Base-by-base conservation (phyloP, 2,329 filamentous ascomycete species). In the Chrysoporthe austroafricana region DNA sequence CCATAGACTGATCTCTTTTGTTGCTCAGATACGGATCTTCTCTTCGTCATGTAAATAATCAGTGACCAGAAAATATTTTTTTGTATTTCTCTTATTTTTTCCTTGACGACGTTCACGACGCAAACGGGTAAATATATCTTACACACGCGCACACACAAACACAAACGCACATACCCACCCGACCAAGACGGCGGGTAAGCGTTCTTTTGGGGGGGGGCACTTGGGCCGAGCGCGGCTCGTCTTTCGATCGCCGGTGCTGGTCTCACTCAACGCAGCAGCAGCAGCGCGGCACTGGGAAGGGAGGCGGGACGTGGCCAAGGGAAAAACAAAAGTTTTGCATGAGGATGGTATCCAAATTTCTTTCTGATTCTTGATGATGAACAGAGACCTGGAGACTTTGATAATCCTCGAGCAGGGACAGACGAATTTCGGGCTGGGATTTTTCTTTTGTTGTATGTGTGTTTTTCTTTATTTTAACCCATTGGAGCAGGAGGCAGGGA, bases 21-120 rank as follows among this genome's bases (percentile, higher is more conserved):
- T 59, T 50, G 48, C 62, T 69, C 39, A 89, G 88, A 90, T 76
- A 90, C 87, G 68, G 86, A 88, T 75, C 76, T 90, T 59, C 79
- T 88, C 72, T 90, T 89, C 74, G 85, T 89, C 69, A 86, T 89
- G 86, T 89, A 82, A 79, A 72, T 64, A 44, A 60, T 42, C 16
- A 13, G 26, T 6, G 13, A 26, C 32, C 57, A 36, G 43, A 39
- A 14, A 34, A 39, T 42, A 3, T 36, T 57, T 16, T 16, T 39
- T 42, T 36, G n/a, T n/a, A 39, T 42, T 8, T 9, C 11, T 42
- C 42, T 59, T n/a, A 18, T 7, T 5, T 59, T 21, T 14, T 4
- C 54, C 32, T 58, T 58, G 16, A 48, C 42, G 26, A 63, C 59
- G 42, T 63, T 70, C 39, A 60, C n/a, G 57, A 60, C 34, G 57